Conservation (phyloP, 2,329 filamentous ascomycete genomes). For the Ascochyta clinopodiicola region DNA sequence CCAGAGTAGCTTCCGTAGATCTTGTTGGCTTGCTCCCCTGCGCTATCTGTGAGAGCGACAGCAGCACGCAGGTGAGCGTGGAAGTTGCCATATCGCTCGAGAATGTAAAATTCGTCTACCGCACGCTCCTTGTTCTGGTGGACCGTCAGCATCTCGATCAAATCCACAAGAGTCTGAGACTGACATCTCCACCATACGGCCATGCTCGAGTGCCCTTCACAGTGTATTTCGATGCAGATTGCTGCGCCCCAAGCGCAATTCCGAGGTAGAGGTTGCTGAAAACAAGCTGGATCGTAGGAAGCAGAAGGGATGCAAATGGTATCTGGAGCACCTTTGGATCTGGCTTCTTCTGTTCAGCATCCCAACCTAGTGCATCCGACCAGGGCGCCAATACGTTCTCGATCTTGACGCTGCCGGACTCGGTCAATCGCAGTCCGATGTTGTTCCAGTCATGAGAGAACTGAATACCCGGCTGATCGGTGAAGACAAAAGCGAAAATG, state of each 20-base stretch:
- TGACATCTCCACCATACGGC: slow-evolving; percentile 66
- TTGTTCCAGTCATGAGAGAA: slow-evolving; percentile 70
- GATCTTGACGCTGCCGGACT: slow-evolving; percentile 69
- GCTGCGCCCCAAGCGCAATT: slow-evolving; percentile 65
- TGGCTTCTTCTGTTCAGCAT: slow-evolving; percentile 58
- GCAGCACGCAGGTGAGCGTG: slow-evolving; percentile 67
- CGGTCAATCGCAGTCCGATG: slow-evolving; percentile 67
- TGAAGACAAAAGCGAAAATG: slow-evolving; percentile 68
- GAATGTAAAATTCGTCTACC: slow-evolving; percentile 70
- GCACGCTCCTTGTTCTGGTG: slow-evolving; percentile 60
- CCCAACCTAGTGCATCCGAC: slow-evolving; percentile 69
- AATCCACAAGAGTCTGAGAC: neutral
- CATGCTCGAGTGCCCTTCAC: slow-evolving; percentile 64
- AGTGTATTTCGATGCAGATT: slow-evolving; percentile 64
- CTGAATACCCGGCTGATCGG: slow-evolving; percentile 63
- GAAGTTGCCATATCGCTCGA: slow-evolving; percentile 69
- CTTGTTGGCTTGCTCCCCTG: slow-evolving; percentile 57
- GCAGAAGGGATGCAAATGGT: slow-evolving; percentile 63
- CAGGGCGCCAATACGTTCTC: slow-evolving; percentile 64
- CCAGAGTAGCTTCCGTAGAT: slow-evolving; percentile 55
- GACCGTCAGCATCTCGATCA: neutral
- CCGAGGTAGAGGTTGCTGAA: slow-evolving; percentile 72
- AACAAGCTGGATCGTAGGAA: slow-evolving; percentile 70
- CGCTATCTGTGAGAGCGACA: slow-evolving; percentile 64
- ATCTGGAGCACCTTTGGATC: slow-evolving; percentile 59